A percentile compares a stretch with the other conserved stretches of the same genome.
Evolutionary conservation across 208 protist genomes (phyloP).

Genomic region (Trypanosoma caninum): DNA sequence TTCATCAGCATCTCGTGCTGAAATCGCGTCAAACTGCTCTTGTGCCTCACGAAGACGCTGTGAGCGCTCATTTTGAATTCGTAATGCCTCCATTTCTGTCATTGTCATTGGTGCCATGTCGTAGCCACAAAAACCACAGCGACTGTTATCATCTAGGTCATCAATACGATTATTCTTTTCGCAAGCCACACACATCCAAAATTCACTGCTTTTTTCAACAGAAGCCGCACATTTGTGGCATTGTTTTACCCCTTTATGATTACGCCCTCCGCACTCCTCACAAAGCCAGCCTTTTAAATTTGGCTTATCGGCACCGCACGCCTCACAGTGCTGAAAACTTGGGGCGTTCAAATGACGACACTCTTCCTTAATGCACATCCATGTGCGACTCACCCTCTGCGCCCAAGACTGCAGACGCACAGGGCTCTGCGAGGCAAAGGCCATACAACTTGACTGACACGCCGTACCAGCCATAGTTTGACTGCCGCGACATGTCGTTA

Average conservation of each 20-base stretch:
- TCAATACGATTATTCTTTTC: conserved; percentile 87
- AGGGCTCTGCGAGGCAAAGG: conserved; percentile 11
- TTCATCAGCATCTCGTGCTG: conserved; percentile 51
- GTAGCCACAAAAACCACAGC: conserved; percentile 82
- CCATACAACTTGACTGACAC: neutral
- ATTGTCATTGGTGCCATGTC: conserved; percentile 78
- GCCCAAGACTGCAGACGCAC: conserved; percentile 64
- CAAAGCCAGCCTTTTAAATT: conserved; percentile 77
- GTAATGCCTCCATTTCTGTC: conserved; percentile 48
- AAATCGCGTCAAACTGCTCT: conserved; percentile 61
- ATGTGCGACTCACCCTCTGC: conserved; percentile 35
- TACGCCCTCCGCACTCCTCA: conserved; percentile 48
- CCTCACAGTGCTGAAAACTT: conserved; percentile 32
- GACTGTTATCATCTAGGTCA: conserved; percentile 82
- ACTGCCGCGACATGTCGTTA: neutral
- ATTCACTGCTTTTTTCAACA: conserved; percentile 41
- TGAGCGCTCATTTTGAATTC: conserved; percentile 34
- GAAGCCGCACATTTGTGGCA: conserved; percentile 64
- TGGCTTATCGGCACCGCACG: conserved; percentile 57
- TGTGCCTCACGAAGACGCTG: conserved; percentile 38
- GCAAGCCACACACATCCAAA: conserved; percentile 85
- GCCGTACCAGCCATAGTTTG: neutral
- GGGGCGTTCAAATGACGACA: conserved; percentile 60
- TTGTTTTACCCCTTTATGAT: conserved; percentile 69
- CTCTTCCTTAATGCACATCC: conserved; percentile 77